Evolutionary conservation across 495 filamentous ascomycete species (phyloP).

Genomic region (Friedmanniomyces simplex): DNA sequence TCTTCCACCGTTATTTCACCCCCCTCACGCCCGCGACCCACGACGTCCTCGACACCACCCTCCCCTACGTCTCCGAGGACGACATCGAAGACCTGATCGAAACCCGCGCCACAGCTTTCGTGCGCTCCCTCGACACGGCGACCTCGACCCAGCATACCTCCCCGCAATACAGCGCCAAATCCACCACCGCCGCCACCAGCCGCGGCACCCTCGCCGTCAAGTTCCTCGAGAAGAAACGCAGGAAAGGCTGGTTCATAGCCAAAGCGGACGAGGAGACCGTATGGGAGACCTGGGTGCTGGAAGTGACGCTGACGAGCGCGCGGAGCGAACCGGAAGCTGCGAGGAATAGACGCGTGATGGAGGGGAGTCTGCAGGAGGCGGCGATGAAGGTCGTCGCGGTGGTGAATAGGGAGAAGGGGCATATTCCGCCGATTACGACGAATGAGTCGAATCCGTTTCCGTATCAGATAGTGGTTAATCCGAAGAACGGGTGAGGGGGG

Average conservation of each 20-base stretch:
- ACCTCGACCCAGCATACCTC: constrained; percentile 31
- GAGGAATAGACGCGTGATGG: constrained; percentile 61
- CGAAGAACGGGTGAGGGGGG: neutral
- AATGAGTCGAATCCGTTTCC: constrained; percentile 90
- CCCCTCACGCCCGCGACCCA: constrained; percentile 71
- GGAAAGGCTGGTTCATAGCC: constrained; percentile 66
- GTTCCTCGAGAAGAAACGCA: constrained; percentile 87
- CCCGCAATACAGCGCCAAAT: constrained; percentile 25
- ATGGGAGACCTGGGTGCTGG: constrained; percentile 92
- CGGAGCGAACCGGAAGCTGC: constrained; percentile 50
- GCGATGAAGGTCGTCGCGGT: constrained; percentile 77
- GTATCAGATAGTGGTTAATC: constrained; percentile 66
- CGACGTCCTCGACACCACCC: constrained; percentile 84
- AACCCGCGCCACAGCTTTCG: constrained; percentile 64
- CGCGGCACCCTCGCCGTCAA: constrained; percentile 76
- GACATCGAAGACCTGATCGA: constrained; percentile 92
- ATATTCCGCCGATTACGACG: constrained; percentile 94
- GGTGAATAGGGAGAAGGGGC: constrained; percentile 82
- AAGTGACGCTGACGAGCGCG: constrained; percentile 81
- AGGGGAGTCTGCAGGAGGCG: constrained; percentile 70
- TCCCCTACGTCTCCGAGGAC: constrained; percentile 77
- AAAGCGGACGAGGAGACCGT: constrained; percentile 85
- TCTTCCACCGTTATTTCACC: constrained; percentile 97
- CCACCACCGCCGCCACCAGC: constrained; percentile 23
- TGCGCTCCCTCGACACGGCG: constrained; percentile 45